phyloP scores from a whole-genome alignment of 306 rosid species.

The Abrus pulchellus region DNA sequence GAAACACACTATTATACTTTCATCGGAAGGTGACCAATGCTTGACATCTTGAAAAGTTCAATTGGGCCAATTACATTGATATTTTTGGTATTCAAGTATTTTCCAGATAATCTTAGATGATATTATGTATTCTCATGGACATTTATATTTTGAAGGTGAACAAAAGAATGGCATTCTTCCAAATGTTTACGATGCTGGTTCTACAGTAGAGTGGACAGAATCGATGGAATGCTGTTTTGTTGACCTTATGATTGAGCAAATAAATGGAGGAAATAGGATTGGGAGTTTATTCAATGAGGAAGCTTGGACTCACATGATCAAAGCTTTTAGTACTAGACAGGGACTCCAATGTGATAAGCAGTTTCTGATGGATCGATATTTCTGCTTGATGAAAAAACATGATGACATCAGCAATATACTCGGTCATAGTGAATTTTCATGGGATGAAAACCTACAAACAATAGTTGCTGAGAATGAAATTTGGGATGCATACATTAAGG shows the following conservation, averaged over 20 bases:
- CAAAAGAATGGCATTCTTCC: constrained; percentile 40
- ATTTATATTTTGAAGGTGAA: constrained; percentile 57
- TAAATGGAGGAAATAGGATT: constrained; percentile 57
- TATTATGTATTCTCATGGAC: constrained; percentile 38
- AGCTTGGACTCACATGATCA: constrained; percentile 66
- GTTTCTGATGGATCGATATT: constrained; percentile 63
- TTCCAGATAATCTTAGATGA: not conserved
- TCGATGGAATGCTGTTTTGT: constrained; percentile 61
- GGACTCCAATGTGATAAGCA: constrained; percentile 60
- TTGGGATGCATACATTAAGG: constrained; percentile 78
- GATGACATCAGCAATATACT: constrained; percentile 62
- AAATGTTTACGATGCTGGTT: constrained; percentile 40
- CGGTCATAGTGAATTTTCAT: constrained; percentile 58
- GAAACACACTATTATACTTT: not conserved
- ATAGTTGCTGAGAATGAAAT: constrained; percentile 63
- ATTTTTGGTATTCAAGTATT: not conserved
- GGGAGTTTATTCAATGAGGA: constrained; percentile 62
- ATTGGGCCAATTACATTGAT: not conserved
- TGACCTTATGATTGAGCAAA: constrained; percentile 68
- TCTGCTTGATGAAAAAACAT: constrained; percentile 65
- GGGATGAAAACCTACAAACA: constrained; percentile 74
- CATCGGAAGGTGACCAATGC: not conserved
- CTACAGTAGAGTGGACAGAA: constrained; percentile 65
- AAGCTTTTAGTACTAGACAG: constrained; percentile 54
- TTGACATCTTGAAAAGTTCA: constrained; percentile 11